Conservation (phyloP, 805 yeast species). For the Myxozyma lipomycoides region DNA sequence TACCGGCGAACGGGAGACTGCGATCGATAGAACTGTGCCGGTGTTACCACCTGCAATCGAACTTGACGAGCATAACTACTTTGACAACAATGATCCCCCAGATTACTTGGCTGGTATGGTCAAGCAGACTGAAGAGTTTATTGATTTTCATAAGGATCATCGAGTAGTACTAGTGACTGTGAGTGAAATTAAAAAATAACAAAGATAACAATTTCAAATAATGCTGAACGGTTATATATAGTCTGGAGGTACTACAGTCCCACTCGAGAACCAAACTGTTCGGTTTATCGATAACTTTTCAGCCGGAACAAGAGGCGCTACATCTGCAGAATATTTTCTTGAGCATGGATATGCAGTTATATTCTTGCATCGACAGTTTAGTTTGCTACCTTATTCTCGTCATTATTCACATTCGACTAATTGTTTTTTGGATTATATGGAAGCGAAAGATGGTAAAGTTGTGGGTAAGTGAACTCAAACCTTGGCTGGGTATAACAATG, state of each 20-base stretch:
- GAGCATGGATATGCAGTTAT: constrained; percentile 87
- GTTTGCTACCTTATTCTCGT: constrained; percentile 87
- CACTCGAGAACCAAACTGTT: constrained; percentile 93
- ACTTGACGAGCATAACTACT: constrained; percentile 72
- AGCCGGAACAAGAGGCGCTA: constrained; percentile 97
- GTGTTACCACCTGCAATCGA: constrained; percentile 71
- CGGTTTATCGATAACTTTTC: constrained; percentile 94
- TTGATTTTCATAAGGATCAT: constrained; percentile 49
- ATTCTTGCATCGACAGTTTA: constrained; percentile 87
- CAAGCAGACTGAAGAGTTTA: constrained; percentile 55
- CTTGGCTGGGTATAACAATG: background rate
- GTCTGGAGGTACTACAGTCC: constrained; percentile 97
- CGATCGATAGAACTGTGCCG: constrained; percentile 74
- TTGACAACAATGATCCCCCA: constrained; percentile 69
- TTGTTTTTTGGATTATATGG: constrained; percentile 81
- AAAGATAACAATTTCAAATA: background rate
- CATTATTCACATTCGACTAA: constrained; percentile 77
- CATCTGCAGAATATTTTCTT: constrained; percentile 87
- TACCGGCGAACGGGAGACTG: constrained; percentile 38
- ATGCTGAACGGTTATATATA: constrained; percentile 1
- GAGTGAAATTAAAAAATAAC: constrained; percentile 3
- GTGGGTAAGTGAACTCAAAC: constrained; percentile 33
- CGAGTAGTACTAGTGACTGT: constrained; percentile 74
- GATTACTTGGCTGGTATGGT: constrained; percentile 62
- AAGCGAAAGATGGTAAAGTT: constrained; percentile 49